Conservation (phyloP, 1,284 basidiomycete species). For the Stygiomarasmius scandens region DNA sequence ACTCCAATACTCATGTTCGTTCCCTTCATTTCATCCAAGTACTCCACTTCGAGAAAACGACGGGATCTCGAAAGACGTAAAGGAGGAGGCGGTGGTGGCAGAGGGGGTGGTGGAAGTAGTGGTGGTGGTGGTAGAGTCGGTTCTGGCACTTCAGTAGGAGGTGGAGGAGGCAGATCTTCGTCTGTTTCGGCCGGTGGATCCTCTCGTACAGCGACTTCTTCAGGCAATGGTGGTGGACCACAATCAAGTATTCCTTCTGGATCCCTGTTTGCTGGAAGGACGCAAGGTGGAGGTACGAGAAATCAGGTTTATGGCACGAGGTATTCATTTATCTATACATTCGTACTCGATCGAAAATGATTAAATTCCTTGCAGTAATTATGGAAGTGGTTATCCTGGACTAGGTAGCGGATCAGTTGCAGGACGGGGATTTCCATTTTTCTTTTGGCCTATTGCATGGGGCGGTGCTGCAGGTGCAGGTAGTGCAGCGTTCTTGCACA, state of each 20-base stretch:
- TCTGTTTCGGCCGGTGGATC: conserved; percentile 18
- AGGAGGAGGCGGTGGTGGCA: conserved; percentile 25
- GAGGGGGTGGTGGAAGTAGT: conserved; percentile 19
- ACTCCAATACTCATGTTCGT: conserved; percentile 42
- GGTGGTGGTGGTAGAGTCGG: conserved; percentile 8
- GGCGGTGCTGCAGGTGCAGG: conserved; percentile 40
- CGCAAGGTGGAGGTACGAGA: conserved; percentile 40
- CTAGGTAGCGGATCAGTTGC: conserved; percentile 42
- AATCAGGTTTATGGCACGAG: conserved; percentile 35
- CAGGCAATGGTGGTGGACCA: conserved; percentile 32
- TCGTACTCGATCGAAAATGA: neutral
- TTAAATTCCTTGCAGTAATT: conserved; percentile 37
- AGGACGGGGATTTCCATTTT: conserved; percentile 54
- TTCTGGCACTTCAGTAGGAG: neutral
- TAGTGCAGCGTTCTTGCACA: conserved; percentile 44
- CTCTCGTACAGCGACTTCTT: conserved; percentile 30
- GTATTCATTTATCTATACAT: conserved; percentile 23
- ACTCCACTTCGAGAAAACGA: conserved; percentile 27
- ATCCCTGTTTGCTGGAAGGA: conserved; percentile 36
- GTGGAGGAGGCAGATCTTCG: conserved; percentile 14
- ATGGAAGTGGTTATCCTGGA: conserved; percentile 64
- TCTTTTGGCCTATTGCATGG: conserved; percentile 63
- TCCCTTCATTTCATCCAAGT: conserved; percentile 31
- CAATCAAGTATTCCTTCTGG: conserved; percentile 35
- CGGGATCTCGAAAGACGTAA: conserved; percentile 21